Evolutionary conservation across 2,329 filamentous ascomycete species (phyloP), one percentile per base, ranked within the genome.

Genomic region (Aspergillus ibericus): DNA sequence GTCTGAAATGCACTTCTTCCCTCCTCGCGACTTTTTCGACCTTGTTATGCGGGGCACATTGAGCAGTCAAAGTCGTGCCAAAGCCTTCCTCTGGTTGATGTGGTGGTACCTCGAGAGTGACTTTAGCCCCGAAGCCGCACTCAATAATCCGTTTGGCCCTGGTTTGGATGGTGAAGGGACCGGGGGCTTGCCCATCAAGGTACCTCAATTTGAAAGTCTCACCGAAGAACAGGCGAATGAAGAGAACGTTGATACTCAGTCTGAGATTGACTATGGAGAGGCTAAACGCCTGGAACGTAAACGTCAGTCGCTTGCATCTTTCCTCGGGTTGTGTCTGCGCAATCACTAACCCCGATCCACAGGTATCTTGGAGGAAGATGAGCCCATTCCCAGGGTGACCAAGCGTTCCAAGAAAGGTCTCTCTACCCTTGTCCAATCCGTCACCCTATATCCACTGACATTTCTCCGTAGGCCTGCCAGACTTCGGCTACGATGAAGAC

Each of bases 61-160:
- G 60, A 91, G 88, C 58, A 98, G 93, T 75, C 79, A 82, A 65
- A 96, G 91, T 61, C 86, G 95, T 62, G 93, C 95, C 1, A 87
- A 81, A 46, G 93, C 93, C 0, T 99, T 99, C 67, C 79, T 99
- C 18, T 99, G 95, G 95, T 81, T 99, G 63, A 96, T 99, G 87
- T 99, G 95, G 95, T 97, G 95, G 81, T 98, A 99, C 71, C 83
- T 99, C 16, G 95, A 99, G 74, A 96, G 93, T 27, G 92, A 97
- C 72, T 98, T 97, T 66, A 91, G 91, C 0, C 87, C 89, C 66
- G 91, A 96, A 68, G 92, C 91, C 56, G 93, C 92, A 46, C 83
- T 91, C 49, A 88, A 91, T 66, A 99, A 99, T 69, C 95, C 95
- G 0, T 99, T 97, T 68, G 95, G 95, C 0, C 74, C 77, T 1